These are phyloP conservation scores for Chalara sp. DNA, from an alignment of 2,329 filamentous ascomycete genomes.

Conservation along the genomic window DNA sequence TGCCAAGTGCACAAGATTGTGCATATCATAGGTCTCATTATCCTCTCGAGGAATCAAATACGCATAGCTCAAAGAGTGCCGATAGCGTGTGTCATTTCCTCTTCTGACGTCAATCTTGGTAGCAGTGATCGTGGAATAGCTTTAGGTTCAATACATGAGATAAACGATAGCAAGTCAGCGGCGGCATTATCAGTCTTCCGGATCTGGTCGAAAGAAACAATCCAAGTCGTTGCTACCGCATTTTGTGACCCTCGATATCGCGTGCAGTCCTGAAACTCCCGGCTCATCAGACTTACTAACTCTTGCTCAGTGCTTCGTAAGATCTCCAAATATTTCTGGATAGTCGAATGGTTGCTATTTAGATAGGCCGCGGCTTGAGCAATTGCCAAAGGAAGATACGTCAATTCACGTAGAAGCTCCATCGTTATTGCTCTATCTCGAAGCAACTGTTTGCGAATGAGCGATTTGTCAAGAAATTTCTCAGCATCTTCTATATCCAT, in stretches of 20 bases:
- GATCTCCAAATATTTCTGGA: not conserved
- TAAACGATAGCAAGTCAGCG: constrained; percentile 3
- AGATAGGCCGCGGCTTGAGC: not conserved
- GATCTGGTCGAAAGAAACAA: constrained; percentile 7
- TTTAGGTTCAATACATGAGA: constrained; percentile 7
- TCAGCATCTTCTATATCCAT: constrained; percentile 25
- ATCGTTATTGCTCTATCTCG: constrained; percentile 2
- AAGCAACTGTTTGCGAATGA: not conserved
- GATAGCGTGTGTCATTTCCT: constrained; percentile 5
- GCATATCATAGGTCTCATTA: constrained; percentile 7
- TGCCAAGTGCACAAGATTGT: constrained; percentile 7
- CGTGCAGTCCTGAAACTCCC: not conserved
- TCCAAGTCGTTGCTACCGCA: not conserved
- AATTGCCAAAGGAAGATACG: not conserved
- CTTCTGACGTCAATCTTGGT: constrained; percentile 1
- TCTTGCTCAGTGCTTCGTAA: not conserved
- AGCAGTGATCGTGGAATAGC: constrained; percentile 7
- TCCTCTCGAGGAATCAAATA: constrained; percentile 5
- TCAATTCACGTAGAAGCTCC: constrained; percentile 5
- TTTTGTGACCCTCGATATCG: not conserved
- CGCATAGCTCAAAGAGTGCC: constrained; percentile 6
- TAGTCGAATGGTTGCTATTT: not conserved
- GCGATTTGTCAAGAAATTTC: constrained; percentile 5
- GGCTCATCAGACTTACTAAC: not conserved
- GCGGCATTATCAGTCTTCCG: constrained; percentile 2